Conservation (phyloP, 306 rosid species). For the Vigna angularis region DNA sequence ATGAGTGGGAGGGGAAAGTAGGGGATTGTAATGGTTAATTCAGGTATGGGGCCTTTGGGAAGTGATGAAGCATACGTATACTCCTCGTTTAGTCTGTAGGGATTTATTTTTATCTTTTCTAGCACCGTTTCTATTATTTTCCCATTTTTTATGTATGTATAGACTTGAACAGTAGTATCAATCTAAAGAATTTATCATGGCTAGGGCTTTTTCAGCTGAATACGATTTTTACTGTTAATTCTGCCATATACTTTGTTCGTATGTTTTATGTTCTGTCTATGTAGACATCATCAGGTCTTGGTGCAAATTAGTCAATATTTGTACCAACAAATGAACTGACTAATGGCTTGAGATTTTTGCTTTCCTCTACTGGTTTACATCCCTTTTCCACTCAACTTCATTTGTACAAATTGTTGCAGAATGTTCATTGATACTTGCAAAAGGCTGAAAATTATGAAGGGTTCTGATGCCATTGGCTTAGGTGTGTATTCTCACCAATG, state of each 20-base stretch:
- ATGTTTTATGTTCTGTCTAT: constrained; percentile 1
- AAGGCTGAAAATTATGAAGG: constrained; percentile 96
- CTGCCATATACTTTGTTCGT: not conserved
- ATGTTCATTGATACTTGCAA: constrained; percentile 93
- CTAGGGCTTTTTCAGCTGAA: not conserved
- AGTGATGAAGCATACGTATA: not conserved
- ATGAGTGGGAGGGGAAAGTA: not conserved
- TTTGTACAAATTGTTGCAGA: constrained; percentile 55
- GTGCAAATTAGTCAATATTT: not conserved
- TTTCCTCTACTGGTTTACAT: constrained; percentile 16
- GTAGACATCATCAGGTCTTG: constrained; percentile 4
- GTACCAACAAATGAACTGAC: not conserved
- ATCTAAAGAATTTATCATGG: not conserved
- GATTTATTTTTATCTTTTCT: not conserved
- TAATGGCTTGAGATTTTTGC: not conserved
- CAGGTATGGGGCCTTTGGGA: not conserved
- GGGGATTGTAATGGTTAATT: not conserved
- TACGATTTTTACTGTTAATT: not conserved
- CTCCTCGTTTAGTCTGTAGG: not conserved
- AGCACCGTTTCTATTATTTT: not conserved
- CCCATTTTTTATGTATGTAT: not conserved
- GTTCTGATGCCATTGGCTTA: constrained; percentile 97
- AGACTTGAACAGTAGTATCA: not conserved
- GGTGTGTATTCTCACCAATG: constrained; percentile 57
- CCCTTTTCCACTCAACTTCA: constrained; percentile 13